A percentile compares a stretch with the other conserved stretches of the same genome.
Evolutionary conservation across 23 red algal species (phyloP).

Genomic region (Gracilaria gracilis): DNA sequence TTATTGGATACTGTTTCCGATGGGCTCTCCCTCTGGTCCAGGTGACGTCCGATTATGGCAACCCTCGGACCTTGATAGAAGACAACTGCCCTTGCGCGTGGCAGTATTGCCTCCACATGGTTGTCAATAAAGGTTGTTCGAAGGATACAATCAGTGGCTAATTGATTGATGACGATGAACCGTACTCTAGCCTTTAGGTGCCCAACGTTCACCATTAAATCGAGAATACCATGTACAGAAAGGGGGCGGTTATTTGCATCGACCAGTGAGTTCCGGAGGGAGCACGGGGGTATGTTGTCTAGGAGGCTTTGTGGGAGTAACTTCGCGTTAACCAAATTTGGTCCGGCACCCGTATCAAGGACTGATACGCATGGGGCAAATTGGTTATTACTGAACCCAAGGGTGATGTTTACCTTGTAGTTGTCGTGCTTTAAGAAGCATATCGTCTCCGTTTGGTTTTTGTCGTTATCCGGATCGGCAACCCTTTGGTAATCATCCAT

Average conservation of each 20-base stretch:
- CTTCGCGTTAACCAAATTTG: not conserved
- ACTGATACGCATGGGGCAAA: conserved; percentile 5
- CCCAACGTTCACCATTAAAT: not conserved
- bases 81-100: not conserved
- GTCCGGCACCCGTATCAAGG: conserved; percentile 26
- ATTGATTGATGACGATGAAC: not conserved
- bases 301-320: not conserved
- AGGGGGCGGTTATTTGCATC: conserved; percentile 17
- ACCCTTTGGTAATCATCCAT: not conserved
- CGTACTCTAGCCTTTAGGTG: not conserved
- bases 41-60: too few relatives aligned
- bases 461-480: not conserved
- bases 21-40: not conserved
- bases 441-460: too few relatives aligned
- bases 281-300: not conserved
- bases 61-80: not conserved
- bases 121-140: conserved; percentile 18
- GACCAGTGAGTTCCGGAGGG: not conserved
- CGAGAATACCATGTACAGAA: not conserved
- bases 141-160: conserved; percentile 7
- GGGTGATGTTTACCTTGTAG: conserved; percentile 32
- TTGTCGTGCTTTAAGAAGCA: not conserved
- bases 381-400: not conserved
- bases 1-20: not conserved
- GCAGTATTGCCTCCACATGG: conserved; percentile 1